Evolutionary conservation across 2,329 filamentous ascomycete genomes (phyloP), one percentile per base, ranked within the genome.

Genomic region (Diplodia mutila): DNA sequence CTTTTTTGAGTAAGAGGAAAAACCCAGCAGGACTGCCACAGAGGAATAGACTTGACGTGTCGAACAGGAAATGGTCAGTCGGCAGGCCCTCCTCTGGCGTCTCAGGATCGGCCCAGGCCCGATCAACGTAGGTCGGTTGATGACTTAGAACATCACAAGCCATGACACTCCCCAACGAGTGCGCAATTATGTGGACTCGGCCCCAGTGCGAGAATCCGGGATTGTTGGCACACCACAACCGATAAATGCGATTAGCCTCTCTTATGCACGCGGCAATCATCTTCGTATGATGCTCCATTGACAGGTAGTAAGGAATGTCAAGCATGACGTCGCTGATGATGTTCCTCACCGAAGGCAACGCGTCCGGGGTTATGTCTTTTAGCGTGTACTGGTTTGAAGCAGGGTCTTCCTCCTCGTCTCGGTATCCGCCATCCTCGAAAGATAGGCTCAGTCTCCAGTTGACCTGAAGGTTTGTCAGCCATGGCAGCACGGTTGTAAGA

Each of bases 301-400:
- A 98, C 80, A 99, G 90, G 80, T 98, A 99, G 76, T 97, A 98
- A 0, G 95, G 95, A 61, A 99, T 94, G 76, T 99, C 95, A 61
- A 98, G 90, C 93, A 99, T 97, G 73, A 99, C 93, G 77, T 99
- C 95, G 51, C 92, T 96, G 69, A 99, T 96, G 76, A 99, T 89
- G 75, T 91, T 92, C 54, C 95, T 90, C 9, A 99, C 91, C 0
- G 92, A 93, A 0, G 94, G 94, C 34, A 99, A 92, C 0, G 92
- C 95, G 51, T 90, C 87, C 1, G 93, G 94, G 5, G 97, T 97
- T 71, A 99, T 97, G 72, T 98, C 94, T 72, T 94, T 91, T 16
- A 99, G 83, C 0, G 84, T 84, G 75, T 88, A 92, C 42, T 86
- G 81, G 48, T 90, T 89, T 37, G 87, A 84, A 4, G 85, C 81